Percentiles rank a stretch among this genome's conserved stretches.
Evolutionary conservation across 352 stramenopile species (phyloP).

Genomic region (Phytophthora macrochlamydospora): DNA sequence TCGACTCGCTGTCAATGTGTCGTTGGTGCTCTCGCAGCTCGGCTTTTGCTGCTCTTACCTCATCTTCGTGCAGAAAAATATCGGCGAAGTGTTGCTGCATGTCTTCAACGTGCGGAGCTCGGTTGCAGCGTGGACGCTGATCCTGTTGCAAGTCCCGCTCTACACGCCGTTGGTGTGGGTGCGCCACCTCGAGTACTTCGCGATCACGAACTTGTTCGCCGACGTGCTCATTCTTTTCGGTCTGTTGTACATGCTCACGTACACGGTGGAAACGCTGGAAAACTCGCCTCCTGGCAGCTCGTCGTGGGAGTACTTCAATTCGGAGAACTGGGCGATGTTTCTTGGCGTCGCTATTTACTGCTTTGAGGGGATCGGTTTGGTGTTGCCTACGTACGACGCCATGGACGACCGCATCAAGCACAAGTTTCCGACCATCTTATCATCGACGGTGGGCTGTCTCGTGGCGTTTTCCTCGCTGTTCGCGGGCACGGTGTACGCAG

Average conservation of each 20-base stretch:
- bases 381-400: constrained; percentile 63
- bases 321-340: constrained; percentile 61
- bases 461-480: constrained; percentile 51
- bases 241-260: constrained; percentile 56
- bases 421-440: constrained; percentile 57
- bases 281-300: constrained; percentile 21
- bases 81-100: constrained; percentile 55
- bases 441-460: constrained; percentile 45
- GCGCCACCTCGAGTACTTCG: constrained; percentile 68
- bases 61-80: constrained; percentile 75
- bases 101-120: constrained; percentile 45
- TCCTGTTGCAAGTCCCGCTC: constrained; percentile 59
- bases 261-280: constrained; percentile 46
- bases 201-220: constrained; percentile 60
- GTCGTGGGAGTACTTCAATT: constrained; percentile 66
- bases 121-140: constrained; percentile 51
- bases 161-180: constrained; percentile 72
- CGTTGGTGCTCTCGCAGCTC: constrained; percentile 66
- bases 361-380: constrained; percentile 65
- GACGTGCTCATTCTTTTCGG: constrained; percentile 60
- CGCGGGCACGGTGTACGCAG: constrained; percentile 48
- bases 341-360: constrained; percentile 65
- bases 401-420: constrained; percentile 57
- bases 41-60: constrained; percentile 77
- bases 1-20: constrained; percentile 57